Evolutionary conservation across 2,329 filamentous ascomycete species (phyloP).

Genomic region (Paraphaeosphaeria minitans): DNA sequence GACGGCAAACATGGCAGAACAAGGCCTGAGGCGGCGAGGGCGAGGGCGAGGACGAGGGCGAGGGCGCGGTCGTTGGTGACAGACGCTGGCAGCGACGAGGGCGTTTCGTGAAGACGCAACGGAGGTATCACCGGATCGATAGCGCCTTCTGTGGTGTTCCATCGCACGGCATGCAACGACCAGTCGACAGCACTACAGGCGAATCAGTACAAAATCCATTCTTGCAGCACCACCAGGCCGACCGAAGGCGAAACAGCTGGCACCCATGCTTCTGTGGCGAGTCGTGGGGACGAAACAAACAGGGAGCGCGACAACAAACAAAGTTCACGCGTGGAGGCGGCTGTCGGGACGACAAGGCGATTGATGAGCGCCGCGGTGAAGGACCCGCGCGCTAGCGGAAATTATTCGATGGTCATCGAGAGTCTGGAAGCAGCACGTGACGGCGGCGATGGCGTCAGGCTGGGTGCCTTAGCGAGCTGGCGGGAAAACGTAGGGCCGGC

Average conservation of each 20-base stretch:
- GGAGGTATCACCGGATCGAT: slow-evolving; percentile 26
- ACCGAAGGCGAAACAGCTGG: slow-evolving; percentile 19
- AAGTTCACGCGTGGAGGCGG: slow-evolving; percentile 17
- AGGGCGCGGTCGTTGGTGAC: slow-evolving; percentile 12
- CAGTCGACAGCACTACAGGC: slow-evolving; percentile 18
- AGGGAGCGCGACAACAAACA: slow-evolving; percentile 13
- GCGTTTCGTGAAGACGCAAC: slow-evolving; percentile 16
- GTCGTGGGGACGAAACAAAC: slow-evolving; percentile 28
- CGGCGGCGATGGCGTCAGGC: neutral
- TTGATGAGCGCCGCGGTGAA: neutral
- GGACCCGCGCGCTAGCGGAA: slow-evolving; percentile 7
- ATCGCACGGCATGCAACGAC: slow-evolving; percentile 25
- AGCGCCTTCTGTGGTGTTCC: slow-evolving; percentile 26
- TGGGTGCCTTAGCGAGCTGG: neutral
- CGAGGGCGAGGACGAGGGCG: slow-evolving; percentile 8
- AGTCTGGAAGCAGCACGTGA: neutral
- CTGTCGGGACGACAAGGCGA: slow-evolving; percentile 16
- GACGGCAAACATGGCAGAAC: slow-evolving; percentile 27
- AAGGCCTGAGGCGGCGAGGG: slow-evolving; percentile 8
- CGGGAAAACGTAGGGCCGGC: neutral
- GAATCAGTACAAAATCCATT: slow-evolving; percentile 13
- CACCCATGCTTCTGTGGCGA: slow-evolving; percentile 25
- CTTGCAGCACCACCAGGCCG: slow-evolving; percentile 12
- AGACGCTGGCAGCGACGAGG: slow-evolving; percentile 8
- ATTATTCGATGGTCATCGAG: neutral